Evolutionary conservation across 2,329 filamentous ascomycete species (phyloP), one percentile per base, ranked within the genome.

Genomic region (Diaporthe australafricana): DNA sequence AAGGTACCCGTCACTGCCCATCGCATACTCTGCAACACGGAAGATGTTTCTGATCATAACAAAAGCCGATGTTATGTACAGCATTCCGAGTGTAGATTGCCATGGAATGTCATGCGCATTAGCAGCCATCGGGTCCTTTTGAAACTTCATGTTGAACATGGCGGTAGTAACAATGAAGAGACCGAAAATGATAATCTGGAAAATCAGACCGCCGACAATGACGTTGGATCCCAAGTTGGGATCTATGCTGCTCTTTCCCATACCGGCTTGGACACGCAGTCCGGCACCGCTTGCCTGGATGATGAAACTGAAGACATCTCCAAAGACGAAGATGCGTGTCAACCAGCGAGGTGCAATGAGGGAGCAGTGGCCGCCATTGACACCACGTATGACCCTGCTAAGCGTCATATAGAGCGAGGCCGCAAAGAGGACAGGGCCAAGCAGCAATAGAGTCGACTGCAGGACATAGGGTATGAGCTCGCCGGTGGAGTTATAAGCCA

Each of bases 101-200:
- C 27, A 74, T 71, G 65, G 67, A 8, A 7, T 27, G 17, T 79
- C 78, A 0, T 79, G 77, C 9, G 66, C 32, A 47, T 7, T 72
- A 75, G 3, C 70, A 9, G 25, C 7, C 12, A 57, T 70, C 6
- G 68, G 68, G 11, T 27, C 25, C 20, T n/a, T 32, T 72, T 22
- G 53, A 30, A 87, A 78, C 0, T 85, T 80, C 1, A 60, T 72
- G 68, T 89, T 84, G 76, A 88, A 87, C 0, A 84, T 74, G 1
- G 80, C 73, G 0, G 83, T 80, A 0, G 83, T 80, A 2, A 83
- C 62, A 22, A 87, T 77, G 73, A 89, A 89, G 52, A 87, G 80
- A 11, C 79, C 78, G 71, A 89, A 89, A 65, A 86, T 84, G 9
- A 85, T 45, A 6, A 89, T 81, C 74, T 89, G 87, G 9, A 88